Percentiles rank a stretch among this genome's conserved stretches.
Evolutionary conservation across 148 eudicot genomes (phyloP).

Genomic region (Rhododendron ferrugineum): DNA sequence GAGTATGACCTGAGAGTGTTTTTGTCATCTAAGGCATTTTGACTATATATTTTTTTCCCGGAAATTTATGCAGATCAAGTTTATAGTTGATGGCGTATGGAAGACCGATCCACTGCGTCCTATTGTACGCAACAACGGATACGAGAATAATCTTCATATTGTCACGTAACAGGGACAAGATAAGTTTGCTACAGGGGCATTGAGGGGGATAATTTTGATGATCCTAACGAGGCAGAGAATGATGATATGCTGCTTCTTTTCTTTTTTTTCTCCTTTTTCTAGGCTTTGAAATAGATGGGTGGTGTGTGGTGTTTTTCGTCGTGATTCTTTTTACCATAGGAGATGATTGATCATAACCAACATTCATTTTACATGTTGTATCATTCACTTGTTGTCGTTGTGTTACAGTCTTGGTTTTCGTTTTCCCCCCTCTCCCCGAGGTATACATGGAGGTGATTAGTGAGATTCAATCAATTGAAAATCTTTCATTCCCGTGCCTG

Average conservation of each 20-base stretch:
- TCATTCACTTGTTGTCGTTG: background rate
- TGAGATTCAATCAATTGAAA: background rate
- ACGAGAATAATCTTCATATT: slow-evolving; percentile 65
- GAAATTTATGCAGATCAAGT: slow-evolving; percentile 63
- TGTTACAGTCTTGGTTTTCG: background rate
- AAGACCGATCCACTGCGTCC: slow-evolving; percentile 80
- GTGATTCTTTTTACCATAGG: background rate
- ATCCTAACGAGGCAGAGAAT: background rate
- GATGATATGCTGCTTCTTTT: no score
- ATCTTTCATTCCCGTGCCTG: background rate
- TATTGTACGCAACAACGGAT: slow-evolving; percentile 45
- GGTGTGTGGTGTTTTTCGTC: background rate
- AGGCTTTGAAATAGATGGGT: background rate
- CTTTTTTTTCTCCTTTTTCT: background rate
- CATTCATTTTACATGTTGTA: background rate
- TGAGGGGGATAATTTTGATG: background rate
- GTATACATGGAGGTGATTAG: background rate
- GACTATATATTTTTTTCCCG: background rate
- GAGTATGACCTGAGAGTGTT: background rate
- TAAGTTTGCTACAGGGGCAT: background rate
- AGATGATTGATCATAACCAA: background rate
- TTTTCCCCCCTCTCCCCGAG: background rate
- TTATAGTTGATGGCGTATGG: slow-evolving; percentile 87
- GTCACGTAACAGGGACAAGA: slow-evolving; percentile 22
- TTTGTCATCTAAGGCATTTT: background rate